Evolutionary conservation across 2,329 filamentous ascomycete genomes (phyloP).

Genomic region (Ophiostoma perfectum): DNA sequence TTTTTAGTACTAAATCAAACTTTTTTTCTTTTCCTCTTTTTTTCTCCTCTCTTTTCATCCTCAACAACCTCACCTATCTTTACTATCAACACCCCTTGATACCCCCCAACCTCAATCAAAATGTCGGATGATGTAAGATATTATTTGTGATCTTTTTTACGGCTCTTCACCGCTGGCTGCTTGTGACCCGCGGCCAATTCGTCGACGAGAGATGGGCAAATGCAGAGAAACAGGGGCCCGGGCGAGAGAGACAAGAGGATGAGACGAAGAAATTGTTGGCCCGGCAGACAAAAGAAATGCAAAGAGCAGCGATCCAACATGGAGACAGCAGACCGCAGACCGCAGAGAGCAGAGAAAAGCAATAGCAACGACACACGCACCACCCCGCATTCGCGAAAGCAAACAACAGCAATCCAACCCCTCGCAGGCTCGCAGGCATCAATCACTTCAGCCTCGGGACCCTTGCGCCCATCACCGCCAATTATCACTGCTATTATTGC

Average conservation of each 20-base stretch:
- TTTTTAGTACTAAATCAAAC: constrained; percentile 25
- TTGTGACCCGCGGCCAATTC: too few relatives aligned
- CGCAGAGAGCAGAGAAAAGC: too few relatives aligned
- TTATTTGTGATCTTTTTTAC: constrained; percentile 16
- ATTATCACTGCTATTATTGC: background rate
- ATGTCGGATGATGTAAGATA: constrained; percentile 57
- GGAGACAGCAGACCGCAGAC: too few relatives aligned
- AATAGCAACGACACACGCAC: constrained; percentile 30
- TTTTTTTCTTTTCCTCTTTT: constrained; percentile 23
- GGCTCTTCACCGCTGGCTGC: too few relatives aligned
- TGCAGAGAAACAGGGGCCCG: background rate
- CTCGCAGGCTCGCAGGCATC: background rate
- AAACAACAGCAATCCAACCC: constrained; percentile 14
- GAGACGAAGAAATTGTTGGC: background rate
- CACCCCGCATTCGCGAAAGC: constrained; percentile 44
- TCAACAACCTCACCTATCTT: constrained; percentile 29
- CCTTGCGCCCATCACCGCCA: background rate
- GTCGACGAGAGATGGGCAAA: too few relatives aligned
- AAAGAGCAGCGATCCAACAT: too few relatives aligned
- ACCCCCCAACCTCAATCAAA: constrained; percentile 41
- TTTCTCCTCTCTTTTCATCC: constrained; percentile 19
- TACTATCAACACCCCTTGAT: constrained; percentile 28
- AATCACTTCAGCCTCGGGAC: background rate
- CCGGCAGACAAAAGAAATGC: too few relatives aligned
- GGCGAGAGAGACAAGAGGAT: background rate